Evolutionary conservation across 148 eudicot species (phyloP).

Genomic region (Amaranthus hypochondriacus): DNA sequence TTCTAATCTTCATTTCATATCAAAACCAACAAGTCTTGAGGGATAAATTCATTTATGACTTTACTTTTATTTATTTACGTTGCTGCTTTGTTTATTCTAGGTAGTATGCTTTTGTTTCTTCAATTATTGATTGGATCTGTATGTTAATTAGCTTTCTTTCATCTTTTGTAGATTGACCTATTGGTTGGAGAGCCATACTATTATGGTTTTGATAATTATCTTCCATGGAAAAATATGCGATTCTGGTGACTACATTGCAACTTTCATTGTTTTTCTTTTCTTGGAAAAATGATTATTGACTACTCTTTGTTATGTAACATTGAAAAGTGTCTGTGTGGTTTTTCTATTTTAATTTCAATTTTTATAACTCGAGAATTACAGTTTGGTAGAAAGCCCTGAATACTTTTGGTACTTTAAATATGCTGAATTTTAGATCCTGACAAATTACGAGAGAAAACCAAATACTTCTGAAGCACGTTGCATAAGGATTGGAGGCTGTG

Average conservation of each 20-base stretch:
- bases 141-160: conserved; percentile 1
- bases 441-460: not conserved
- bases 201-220: conserved; percentile 58
- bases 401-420: not conserved
- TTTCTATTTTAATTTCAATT: no score
- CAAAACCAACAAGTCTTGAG: not conserved
- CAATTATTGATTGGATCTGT: not conserved
- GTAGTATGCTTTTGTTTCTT: not conserved
- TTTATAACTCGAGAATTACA: not conserved
- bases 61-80: not conserved
- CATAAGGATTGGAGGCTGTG: not conserved
- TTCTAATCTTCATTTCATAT: not conserved
- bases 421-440: not conserved
- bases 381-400: not conserved
- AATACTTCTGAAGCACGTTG: not conserved
- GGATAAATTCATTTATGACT: not conserved
- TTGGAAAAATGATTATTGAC: not conserved
- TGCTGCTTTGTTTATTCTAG: not conserved
- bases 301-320: not conserved
- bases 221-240: conserved; percentile 89
- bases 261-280: not conserved
- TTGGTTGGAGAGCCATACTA: conserved; percentile 87
- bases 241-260: conserved; percentile 54
- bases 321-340: no score
- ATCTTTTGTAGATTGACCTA: conserved; percentile 57